Conservation (phyloP, 768 basidiomycete species). For the Lactarius sp. region DNA sequence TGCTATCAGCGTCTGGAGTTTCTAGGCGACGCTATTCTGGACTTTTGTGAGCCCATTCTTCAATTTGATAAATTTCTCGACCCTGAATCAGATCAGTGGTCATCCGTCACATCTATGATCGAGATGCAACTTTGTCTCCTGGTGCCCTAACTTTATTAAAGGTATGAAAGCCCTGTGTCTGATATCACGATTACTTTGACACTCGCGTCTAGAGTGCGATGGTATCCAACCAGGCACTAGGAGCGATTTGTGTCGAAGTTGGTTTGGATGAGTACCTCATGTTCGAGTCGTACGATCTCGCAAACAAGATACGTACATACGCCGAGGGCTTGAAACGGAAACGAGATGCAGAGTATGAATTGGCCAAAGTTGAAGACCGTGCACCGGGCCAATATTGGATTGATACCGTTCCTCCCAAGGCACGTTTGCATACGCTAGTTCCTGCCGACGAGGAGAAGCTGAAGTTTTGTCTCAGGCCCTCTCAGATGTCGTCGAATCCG, state of each 20-base stretch:
- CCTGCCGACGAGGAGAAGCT: background rate
- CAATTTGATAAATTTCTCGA: constrained; percentile 11
- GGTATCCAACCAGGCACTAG: constrained; percentile 78
- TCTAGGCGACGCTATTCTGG: constrained; percentile 80
- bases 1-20: constrained; percentile 79
- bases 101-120: constrained; percentile 62
- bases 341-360: constrained; percentile 42
- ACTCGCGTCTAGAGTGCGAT: constrained; percentile 57
- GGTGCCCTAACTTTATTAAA: constrained; percentile 79
- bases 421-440: constrained; percentile 29
- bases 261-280: constrained; percentile 60
- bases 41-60: constrained; percentile 54
- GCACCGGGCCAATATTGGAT: constrained; percentile 72
- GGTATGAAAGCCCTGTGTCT: constrained; percentile 35
- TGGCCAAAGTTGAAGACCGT: constrained; percentile 46
- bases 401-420: constrained; percentile 74
- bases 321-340: constrained; percentile 42
- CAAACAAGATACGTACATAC: constrained; percentile 50
- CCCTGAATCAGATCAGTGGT: constrained; percentile 47
- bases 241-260: constrained; percentile 66
- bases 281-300: constrained; percentile 51
- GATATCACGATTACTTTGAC: background rate
- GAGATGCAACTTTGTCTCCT: constrained; percentile 59
- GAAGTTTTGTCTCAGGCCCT: constrained; percentile 45
- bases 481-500: constrained; percentile 76